Evolutionary conservation across 306 rosid species (phyloP).

Genomic region (Malus sieversii): DNA sequence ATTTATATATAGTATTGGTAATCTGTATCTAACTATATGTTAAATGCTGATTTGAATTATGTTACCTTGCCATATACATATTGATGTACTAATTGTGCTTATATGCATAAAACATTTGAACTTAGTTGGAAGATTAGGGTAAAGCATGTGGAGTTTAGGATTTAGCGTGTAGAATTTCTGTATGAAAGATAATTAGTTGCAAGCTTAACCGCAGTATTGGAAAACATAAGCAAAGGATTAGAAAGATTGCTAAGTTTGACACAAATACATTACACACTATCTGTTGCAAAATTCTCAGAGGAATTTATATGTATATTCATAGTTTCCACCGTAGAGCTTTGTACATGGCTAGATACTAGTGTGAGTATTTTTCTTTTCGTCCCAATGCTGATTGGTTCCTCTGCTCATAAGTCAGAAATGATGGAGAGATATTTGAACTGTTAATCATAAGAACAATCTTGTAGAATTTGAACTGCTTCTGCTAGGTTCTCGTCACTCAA

Average conservation of each 20-base stretch:
- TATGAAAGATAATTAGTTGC: neutral
- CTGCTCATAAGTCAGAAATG: neutral
- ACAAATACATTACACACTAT: neutral
- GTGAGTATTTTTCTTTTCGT: neutral
- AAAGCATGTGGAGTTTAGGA: neutral
- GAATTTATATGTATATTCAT: neutral
- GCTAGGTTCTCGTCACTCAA: conserved; percentile 49
- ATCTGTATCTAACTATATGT: neutral
- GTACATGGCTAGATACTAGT: neutral
- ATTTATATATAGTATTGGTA: too few species aligned
- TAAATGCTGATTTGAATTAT: too few species aligned
- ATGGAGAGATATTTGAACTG: neutral
- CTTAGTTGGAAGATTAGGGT: neutral
- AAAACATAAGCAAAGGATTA: neutral
- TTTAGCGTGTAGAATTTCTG: neutral
- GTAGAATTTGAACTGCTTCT: conserved; percentile 51
- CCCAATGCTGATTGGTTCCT: neutral
- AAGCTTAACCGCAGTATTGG: neutral
- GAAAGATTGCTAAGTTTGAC: neutral
- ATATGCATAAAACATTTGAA: neutral
- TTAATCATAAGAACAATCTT: conserved; percentile 35
- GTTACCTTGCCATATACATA: neutral
- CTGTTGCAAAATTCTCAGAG: neutral
- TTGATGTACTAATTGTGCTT: neutral
- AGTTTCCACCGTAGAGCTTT: neutral